Evolutionary conservation across 192 early-diverging fungal genomes (phyloP), one percentile per base, ranked within the genome.

Genomic region (Coemansia biformis): DNA sequence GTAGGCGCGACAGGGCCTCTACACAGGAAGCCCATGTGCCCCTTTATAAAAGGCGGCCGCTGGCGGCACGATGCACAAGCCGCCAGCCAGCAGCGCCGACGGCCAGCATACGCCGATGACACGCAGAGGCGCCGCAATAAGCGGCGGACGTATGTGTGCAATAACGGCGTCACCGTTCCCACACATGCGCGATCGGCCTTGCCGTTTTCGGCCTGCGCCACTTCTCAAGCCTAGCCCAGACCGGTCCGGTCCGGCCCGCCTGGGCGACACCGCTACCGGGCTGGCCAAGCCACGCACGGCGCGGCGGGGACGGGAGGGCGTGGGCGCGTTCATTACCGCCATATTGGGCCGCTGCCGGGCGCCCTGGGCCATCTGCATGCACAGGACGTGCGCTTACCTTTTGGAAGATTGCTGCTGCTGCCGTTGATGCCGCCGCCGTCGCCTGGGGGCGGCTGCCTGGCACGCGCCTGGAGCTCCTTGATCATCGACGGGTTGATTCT

Each of bases 381-480:
- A 24, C 6, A 3, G 26, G 5, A 11, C 2, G 12, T 31, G 8
- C 9, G 37, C 49, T 48, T 64, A 64, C 62, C 62, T 52, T 57
- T 64, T 35, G 35, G 3, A 26, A 26, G 2, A 6, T 26, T 26
- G 24, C 24, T 26, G 24, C 24, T 26, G 24, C 24, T 26, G 24
- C 24, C 24, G 24, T 26, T 26, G 24, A 6, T n/a, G n/a, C n/a
- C 23, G 18, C 19, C 38, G 16, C 43, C 28, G 41, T 24, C 9
- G 31, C 16, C 44, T 16, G 48, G 32, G 4, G 30, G 43, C 28
- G 47, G 36, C 41, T 57, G 40, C 18, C 48, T 35, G 39, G 45
- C 32, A 8, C 35, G 30, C 41, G 42, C 31, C 33, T 52, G 51
- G n/a, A 52, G 51, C 15, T 52, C 51, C 41, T 33, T 30, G 31